Evolutionary conservation across 1,284 basidiomycete genomes (phyloP).

Genomic region (Exobasidium cylindrosporum): DNA sequence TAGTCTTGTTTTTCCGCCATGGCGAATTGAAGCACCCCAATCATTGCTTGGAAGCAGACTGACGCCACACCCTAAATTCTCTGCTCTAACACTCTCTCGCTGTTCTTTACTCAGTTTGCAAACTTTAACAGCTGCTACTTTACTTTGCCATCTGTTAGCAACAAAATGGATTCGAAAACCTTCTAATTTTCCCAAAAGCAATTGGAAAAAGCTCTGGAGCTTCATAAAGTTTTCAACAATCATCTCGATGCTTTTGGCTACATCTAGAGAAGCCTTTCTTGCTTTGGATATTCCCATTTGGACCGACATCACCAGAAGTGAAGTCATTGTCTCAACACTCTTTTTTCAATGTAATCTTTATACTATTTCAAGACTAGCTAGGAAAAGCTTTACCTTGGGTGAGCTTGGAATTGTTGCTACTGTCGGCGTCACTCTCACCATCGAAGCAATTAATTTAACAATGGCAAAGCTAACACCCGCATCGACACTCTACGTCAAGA

Average conservation of each 20-base stretch:
- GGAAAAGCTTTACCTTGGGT: constrained; percentile 89
- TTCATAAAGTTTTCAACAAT: constrained; percentile 53
- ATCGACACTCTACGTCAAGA: constrained; percentile 82
- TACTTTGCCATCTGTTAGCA: constrained; percentile 31
- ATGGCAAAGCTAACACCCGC: constrained; percentile 36
- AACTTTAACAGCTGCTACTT: constrained; percentile 34
- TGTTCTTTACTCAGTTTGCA: constrained; percentile 39
- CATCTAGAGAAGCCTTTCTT: constrained; percentile 43
- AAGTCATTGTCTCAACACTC: constrained; percentile 70
- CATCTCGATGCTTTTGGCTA: constrained; percentile 48
- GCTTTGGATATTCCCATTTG: constrained; percentile 47
- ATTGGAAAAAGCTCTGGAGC: constrained; percentile 52
- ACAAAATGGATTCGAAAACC: constrained; percentile 35
- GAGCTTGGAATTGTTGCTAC: constrained; percentile 85
- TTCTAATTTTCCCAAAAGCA: constrained; percentile 41
- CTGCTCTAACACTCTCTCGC: constrained; percentile 32
- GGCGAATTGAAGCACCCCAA: constrained; percentile 34
- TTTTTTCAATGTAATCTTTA: constrained; percentile 92
- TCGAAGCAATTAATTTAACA: constrained; percentile 62
- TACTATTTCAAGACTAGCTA: constrained; percentile 79
- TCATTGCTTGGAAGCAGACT: constrained; percentile 27
- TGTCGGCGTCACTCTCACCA: constrained; percentile 78
- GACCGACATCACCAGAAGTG: constrained; percentile 56
- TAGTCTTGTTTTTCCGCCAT: constrained; percentile 28
- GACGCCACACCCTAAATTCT: constrained; percentile 25